phyloP scores from a whole-genome alignment of 177 flowering plant species.

The Tripterygium wilfordii region DNA sequence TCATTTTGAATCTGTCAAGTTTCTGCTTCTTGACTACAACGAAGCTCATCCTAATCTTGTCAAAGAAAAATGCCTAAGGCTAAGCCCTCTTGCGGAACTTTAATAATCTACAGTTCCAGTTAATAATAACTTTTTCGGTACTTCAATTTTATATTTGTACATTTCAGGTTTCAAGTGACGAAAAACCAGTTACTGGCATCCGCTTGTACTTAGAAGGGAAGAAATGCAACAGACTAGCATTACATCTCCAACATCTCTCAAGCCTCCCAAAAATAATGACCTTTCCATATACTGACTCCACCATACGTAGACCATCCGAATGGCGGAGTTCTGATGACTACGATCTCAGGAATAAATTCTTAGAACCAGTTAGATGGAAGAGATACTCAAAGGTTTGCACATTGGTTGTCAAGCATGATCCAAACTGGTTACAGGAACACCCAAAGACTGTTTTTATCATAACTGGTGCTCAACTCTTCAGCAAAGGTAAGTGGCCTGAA shows the following conservation, averaged over 20 bases:
- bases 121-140: too few species aligned
- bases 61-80: too few species aligned
- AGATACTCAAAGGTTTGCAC: conserved; percentile 78
- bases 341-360: conserved; percentile 28
- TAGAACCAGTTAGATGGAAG: conserved; percentile 70
- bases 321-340: conserved; percentile 83
- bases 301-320: conserved; percentile 19
- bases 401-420: conserved; percentile 54
- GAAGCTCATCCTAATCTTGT: too few species aligned
- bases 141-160: too few species aligned
- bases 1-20: too few species aligned
- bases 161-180: conserved; percentile 52
- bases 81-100: too few species aligned
- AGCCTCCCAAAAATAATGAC: conserved; percentile 56
- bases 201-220: conserved; percentile 82
- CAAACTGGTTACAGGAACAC: conserved; percentile 51
- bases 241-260: conserved; percentile 79
- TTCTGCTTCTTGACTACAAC: too few species aligned
- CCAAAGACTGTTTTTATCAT: conserved; percentile 56
- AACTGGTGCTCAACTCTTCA: conserved; percentile 79
- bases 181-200: conserved; percentile 75
- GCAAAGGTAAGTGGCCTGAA: conserved; percentile 71
- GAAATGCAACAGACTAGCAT: conserved; percentile 66
- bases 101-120: too few species aligned
- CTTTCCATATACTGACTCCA: conserved; percentile 9